phyloP scores from a whole-genome alignment of 208 protist species.

The Crithidia fasciculata region DNA sequence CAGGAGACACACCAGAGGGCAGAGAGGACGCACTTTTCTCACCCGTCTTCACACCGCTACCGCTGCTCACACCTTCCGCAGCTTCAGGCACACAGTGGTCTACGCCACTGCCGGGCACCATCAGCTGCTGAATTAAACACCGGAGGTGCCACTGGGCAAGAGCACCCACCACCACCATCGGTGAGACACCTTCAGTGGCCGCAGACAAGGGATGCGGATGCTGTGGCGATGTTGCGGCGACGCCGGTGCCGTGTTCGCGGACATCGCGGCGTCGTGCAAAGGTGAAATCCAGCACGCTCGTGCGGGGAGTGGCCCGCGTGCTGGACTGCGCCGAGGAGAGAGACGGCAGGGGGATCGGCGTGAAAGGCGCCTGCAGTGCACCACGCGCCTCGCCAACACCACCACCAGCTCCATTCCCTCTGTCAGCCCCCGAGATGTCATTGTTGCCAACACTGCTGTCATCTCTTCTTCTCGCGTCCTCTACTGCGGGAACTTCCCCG shows the following conservation, averaged over 20 bases:
- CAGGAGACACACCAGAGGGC: background rate
- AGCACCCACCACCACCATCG: slow-evolving; percentile 11
- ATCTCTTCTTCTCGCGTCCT: background rate
- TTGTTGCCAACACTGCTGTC: no score
- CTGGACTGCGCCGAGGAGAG: slow-evolving; percentile 1
- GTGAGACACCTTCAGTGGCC: background rate
- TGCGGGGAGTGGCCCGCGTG: slow-evolving; percentile 2
- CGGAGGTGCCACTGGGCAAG: slow-evolving; percentile 39
- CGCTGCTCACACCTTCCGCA: background rate
- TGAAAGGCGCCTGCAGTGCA: background rate
- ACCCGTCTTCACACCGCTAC: background rate
- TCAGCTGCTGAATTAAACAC: slow-evolving; percentile 20
- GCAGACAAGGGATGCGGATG: no score
- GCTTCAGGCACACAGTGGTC: background rate
- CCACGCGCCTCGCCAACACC: background rate
- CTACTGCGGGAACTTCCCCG: background rate
- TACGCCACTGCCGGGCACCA: background rate
- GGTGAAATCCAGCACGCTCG: slow-evolving; percentile 14
- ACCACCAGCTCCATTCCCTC: background rate
- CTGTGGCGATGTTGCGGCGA: no score
- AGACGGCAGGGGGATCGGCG: background rate
- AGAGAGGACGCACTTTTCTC: background rate
- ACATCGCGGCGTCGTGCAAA: background rate
- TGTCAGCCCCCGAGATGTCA: no score
- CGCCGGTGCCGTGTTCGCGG: no score